Base-by-base conservation (phyloP, 2,329 filamentous ascomycete genomes). In the Parascedosporium putredinis region DNA sequence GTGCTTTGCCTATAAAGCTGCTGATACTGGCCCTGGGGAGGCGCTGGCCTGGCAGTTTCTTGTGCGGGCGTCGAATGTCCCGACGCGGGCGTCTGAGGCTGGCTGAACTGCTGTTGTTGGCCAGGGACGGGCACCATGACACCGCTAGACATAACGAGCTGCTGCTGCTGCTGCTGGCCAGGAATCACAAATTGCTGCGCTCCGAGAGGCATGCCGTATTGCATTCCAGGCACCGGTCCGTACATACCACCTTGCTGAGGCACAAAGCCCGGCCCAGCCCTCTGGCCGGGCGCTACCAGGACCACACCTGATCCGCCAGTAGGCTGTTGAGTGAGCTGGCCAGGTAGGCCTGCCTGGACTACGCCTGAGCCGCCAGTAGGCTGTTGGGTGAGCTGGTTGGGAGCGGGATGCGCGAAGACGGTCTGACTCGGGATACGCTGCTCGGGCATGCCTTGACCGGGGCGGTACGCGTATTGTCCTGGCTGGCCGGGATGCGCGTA, bases 211-310 rank as follows among this genome's bases (percentile, higher is more conserved):
- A 24, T 20, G 1, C 38, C 38, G 8, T 42, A 22, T 20, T 42
- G 38, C 38, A 42, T 42, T 18, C 38, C 38, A 20, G 38, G 38
- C 20, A 42, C 38, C 7, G 38, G 38, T 3, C 38, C 38, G 20
- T 42, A 42, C 38, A 42, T 42, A 20, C 38, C 38, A 42, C 16
- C n/a, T n/a, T n/a, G 38, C 38, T 42, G 38, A 10, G 38, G 38
- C 6, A 42, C 38, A 12, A 42, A 42, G 3, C 38, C 38, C 20
- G 38, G 38, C 20, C 16, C 16, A 23, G 25, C n/a, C 33, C 14
- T 16, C 46, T 40, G 46, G 14, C 20, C 16, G 6, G 33, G 46
- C 1, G 12, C 22, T 7, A 16, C 22, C 22, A 25, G 31, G 27
- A 48, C n/a, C 2, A 10, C 24, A 7, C 25, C 27, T 6, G 45